A percentile compares a stretch with the other conserved stretches of the same genome.
phyloP scores from a whole-genome alignment of 2,329 filamentous ascomycete species.

The Aspergillus intermedius region DNA sequence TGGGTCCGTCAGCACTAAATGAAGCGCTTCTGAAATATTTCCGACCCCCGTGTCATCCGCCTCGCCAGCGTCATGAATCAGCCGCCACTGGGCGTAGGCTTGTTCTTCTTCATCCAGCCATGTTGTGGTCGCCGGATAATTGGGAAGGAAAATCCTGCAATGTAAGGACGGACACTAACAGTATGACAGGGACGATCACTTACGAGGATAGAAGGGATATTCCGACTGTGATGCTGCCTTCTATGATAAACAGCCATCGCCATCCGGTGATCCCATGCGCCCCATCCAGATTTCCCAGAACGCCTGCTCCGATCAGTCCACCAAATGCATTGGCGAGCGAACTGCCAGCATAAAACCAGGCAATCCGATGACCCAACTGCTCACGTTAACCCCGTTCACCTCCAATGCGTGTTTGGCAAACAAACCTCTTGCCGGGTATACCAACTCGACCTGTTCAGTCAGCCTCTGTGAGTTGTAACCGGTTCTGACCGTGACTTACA shows the following conservation, averaged over 20 bases:
- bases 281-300: slow-evolving; percentile 35
- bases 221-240: slow-evolving; percentile 34
- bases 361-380: slow-evolving; percentile 42
- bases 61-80: slow-evolving; percentile 45
- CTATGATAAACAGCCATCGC: slow-evolving; percentile 36
- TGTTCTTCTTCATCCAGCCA: slow-evolving; percentile 50
- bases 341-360: slow-evolving; percentile 44
- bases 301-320: slow-evolving; percentile 46
- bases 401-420: slow-evolving; percentile 38
- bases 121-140: slow-evolving; percentile 49
- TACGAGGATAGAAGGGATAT: slow-evolving; percentile 32
- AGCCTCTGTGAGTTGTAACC: background rate
- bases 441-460: slow-evolving; percentile 49
- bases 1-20: slow-evolving; percentile 24
- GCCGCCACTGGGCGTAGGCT: slow-evolving; percentile 48
- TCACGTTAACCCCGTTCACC: slow-evolving; percentile 35
- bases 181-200: slow-evolving; percentile 1
- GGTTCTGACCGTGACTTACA: slow-evolving; percentile 24
- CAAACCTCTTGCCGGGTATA: slow-evolving; percentile 53
- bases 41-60: slow-evolving; percentile 37
- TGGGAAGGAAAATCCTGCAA: slow-evolving; percentile 34
- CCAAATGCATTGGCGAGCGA: slow-evolving; percentile 48
- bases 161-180: slow-evolving; percentile 19
- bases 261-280: slow-evolving; percentile 23
- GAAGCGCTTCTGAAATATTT: slow-evolving; percentile 41